Evolutionary conservation across 768 basidiomycete species (phyloP).

Genomic region (Naematelia aurantialba): DNA sequence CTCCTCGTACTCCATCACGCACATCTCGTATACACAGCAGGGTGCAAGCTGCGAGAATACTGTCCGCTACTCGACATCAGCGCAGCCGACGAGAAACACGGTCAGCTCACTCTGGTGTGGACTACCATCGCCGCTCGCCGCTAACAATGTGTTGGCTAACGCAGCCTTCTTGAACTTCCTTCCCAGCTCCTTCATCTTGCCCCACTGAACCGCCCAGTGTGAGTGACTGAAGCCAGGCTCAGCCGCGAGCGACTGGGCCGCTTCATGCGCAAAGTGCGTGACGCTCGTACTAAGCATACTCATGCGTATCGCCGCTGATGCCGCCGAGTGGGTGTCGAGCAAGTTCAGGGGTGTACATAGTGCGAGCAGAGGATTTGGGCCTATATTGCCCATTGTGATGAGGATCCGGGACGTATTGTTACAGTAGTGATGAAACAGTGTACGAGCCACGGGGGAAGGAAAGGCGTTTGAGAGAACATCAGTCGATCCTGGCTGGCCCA

Average conservation of each 20-base stretch:
- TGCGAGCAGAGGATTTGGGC: conserved; percentile 34
- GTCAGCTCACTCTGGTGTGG: conserved; percentile 15
- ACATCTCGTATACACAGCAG: conserved; percentile 37
- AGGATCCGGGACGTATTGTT: conserved; percentile 25
- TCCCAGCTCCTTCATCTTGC: conserved; percentile 24
- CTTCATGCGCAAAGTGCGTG: conserved; percentile 31
- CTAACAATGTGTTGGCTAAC: conserved; percentile 24
- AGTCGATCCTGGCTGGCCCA: conserved; percentile 6
- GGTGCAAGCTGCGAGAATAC: conserved; percentile 32
- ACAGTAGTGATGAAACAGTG: conserved; percentile 36
- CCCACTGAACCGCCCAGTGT: conserved; percentile 17
- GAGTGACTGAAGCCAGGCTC: conserved; percentile 6
- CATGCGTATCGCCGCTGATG: conserved; percentile 38
- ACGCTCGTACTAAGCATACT: conserved; percentile 34
- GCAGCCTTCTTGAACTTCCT: conserved; percentile 32
- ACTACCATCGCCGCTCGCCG: conserved; percentile 14
- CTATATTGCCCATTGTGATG: conserved; percentile 40
- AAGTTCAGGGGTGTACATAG: conserved; percentile 31
- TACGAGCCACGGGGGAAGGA: conserved; percentile 29
- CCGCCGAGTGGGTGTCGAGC: conserved; percentile 31
- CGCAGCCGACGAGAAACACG: not conserved
- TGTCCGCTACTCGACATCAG: conserved; percentile 20
- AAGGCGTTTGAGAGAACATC: conserved; percentile 35
- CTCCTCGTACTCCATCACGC: not conserved
- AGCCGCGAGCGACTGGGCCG: conserved; percentile 5